Evolutionary conservation across 805 yeast genomes (phyloP).

Genomic region (Suhomyces vadensis): DNA sequence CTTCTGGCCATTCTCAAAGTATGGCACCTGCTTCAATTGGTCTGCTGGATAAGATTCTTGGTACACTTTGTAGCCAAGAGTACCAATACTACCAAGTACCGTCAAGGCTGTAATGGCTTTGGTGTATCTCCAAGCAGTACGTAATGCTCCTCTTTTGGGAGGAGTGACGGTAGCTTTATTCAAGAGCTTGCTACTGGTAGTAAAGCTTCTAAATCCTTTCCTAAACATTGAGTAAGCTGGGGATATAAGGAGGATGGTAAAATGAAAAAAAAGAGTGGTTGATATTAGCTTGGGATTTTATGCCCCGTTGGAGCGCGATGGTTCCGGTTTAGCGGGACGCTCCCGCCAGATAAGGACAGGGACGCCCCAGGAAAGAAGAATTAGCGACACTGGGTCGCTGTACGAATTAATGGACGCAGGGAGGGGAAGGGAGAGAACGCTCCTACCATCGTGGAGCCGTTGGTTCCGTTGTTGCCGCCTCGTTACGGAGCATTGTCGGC

Average conservation of each 20-base stretch:
- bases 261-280: no score
- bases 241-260: no score
- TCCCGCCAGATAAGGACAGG: no score
- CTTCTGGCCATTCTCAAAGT: conserved; percentile 55
- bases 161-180: neutral
- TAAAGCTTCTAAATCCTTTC: conserved; percentile 5
- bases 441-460: neutral
- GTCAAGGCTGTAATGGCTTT: conserved; percentile 49
- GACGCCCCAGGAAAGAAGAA: neutral
- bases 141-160: conserved; percentile 27
- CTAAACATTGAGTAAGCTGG: conserved; percentile 4
- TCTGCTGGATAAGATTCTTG: conserved; percentile 60
- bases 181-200: conserved; percentile 2
- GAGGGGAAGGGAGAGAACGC: neutral
- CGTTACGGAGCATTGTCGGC: neutral
- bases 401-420: neutral
- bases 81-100: conserved; percentile 56
- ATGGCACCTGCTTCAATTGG: conserved; percentile 61
- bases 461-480: neutral
- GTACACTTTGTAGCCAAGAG: conserved; percentile 54
- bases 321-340: no score
- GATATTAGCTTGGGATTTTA: no score
- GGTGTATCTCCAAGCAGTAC: conserved; percentile 49
- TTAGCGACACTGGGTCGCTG: neutral
- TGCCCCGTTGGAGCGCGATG: no score